These are phyloP conservation scores for Kodamaea ohmeri DNA, from an alignment of 1,139 yeast species.

Conservation along the genomic window DNA sequence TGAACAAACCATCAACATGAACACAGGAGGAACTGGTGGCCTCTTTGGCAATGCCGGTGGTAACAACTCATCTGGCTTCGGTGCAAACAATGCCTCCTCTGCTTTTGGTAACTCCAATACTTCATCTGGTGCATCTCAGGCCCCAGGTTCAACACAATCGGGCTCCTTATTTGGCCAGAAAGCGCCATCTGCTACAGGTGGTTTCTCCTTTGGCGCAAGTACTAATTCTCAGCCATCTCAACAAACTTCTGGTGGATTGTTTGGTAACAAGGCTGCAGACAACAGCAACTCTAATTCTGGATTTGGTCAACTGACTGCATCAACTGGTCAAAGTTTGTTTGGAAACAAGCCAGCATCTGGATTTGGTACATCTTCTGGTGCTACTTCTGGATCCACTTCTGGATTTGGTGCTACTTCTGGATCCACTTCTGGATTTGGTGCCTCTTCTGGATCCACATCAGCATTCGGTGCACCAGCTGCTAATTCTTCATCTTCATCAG, in stretches of 20 bases:
- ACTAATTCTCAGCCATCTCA: conserved; percentile 10
- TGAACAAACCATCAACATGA: conserved; percentile 1
- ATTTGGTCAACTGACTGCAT: conserved; percentile 5
- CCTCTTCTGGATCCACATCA: not conserved
- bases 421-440: not conserved
- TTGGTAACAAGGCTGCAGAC: conserved; percentile 24
- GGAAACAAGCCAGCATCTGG: conserved; percentile 11
- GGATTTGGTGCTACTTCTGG: conserved; percentile 1
- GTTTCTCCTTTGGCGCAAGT: not conserved
- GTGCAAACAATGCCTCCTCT: conserved; percentile 2
- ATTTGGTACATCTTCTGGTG: conserved; percentile 26
- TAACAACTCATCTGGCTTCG: conserved; percentile 5
- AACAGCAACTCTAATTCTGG: too few relatives aligned
- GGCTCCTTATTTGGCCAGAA: conserved; percentile 20
- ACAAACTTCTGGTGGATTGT: conserved; percentile 16
- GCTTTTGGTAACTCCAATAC: conserved; percentile 18
- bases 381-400: conserved; percentile 12
- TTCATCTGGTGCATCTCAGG: conserved; percentile 6
- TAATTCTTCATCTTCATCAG: not conserved
- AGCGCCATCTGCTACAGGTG: conserved; percentile 18
- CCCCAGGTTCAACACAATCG: conserved; percentile 9
- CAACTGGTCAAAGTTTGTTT: conserved; percentile 8
- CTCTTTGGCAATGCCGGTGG: conserved; percentile 9
- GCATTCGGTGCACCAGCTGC: not conserved
- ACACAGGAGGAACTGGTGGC: conserved; percentile 3